Percentiles rank a stretch among this genome's conserved stretches.
phyloP scores from a whole-genome alignment of 2,329 filamentous ascomycete species.

The Dactylellina leptospora region DNA sequence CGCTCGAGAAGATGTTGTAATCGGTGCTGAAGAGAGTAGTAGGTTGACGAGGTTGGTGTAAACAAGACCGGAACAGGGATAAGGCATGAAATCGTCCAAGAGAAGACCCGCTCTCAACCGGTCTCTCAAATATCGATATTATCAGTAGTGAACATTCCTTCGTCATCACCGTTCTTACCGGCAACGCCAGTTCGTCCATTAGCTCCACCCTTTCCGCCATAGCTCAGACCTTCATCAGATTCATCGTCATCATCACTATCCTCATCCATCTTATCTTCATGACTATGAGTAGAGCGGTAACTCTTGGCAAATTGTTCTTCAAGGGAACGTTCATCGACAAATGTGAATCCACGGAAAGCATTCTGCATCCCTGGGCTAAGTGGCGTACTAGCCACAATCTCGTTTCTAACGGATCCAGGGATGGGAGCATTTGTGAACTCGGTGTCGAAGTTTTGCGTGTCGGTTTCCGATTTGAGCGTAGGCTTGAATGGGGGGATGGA shows the following conservation, averaged over 20 bases:
- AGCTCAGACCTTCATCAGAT: conserved; percentile 61
- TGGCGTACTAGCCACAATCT: conserved; percentile 86
- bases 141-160: conserved; percentile 70
- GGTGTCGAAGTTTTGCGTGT: conserved; percentile 97
- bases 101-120: conserved; percentile 3
- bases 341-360: conserved; percentile 98
- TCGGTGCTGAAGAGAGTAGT: background rate
- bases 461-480: conserved; percentile 91
- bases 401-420: conserved; percentile 80
- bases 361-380: conserved; percentile 95
- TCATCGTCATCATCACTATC: conserved; percentile 58
- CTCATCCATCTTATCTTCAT: conserved; percentile 68
- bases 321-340: conserved; percentile 95
- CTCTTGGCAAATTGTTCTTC: conserved; percentile 82
- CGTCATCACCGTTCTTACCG: conserved; percentile 68
- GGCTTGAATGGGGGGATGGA: conserved; percentile 98
- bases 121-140: conserved; percentile 70
- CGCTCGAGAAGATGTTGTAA: conserved; percentile 11
- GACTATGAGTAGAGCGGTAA: conserved; percentile 64
- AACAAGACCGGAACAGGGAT: conserved; percentile 7
- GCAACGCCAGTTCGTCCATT: conserved; percentile 73
- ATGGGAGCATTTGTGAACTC: conserved; percentile 96
- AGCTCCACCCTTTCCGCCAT: conserved; percentile 62
- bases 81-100: conserved; percentile 7
- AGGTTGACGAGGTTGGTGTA: background rate